phyloP scores from a whole-genome alignment of 352 stramenopile species.

The Thalassiosira exigua region DNA sequence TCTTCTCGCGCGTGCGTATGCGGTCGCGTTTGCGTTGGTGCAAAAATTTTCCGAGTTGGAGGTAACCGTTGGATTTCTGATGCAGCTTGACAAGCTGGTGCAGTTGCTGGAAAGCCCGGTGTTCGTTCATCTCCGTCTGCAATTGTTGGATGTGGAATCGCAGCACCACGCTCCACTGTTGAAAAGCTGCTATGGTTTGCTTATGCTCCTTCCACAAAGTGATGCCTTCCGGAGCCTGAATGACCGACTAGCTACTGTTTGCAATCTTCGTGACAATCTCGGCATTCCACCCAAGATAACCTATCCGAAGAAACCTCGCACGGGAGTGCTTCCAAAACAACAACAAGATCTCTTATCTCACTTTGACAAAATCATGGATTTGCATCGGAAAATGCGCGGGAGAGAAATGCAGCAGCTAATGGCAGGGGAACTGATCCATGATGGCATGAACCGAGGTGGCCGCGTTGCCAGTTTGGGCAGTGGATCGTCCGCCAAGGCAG shows the following conservation, averaged over 20 bases:
- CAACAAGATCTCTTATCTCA: slow-evolving; percentile 47
- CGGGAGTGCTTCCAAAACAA: slow-evolving; percentile 10
- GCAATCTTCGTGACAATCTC: slow-evolving; percentile 87
- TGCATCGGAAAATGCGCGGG: slow-evolving; percentile 53
- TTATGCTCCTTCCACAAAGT: slow-evolving; percentile 97
- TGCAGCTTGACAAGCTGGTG: slow-evolving; percentile 99
- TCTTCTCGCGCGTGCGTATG: slow-evolving; percentile 97
- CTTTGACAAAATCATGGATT: slow-evolving; percentile 60
- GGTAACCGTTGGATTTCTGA: slow-evolving; percentile 97
- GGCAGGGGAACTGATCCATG: slow-evolving; percentile 37
- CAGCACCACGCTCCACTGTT: slow-evolving; percentile 94
- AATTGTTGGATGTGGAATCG: slow-evolving; percentile 96
- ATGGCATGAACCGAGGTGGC: slow-evolving; percentile 27
- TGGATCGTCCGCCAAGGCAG: not conserved
- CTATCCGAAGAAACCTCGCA: not conserved
- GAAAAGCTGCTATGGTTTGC: slow-evolving; percentile 96
- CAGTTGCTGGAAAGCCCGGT: slow-evolving; percentile 99
- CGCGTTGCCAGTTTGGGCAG: slow-evolving; percentile 2
- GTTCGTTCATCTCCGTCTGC: slow-evolving; percentile 98
- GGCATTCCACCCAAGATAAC: slow-evolving; percentile 55
- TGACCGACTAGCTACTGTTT: slow-evolving; percentile 86
- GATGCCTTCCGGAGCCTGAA: slow-evolving; percentile 86
- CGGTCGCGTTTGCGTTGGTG: slow-evolving; percentile 94
- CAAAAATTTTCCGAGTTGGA: slow-evolving; percentile 96
- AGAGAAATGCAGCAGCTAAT: slow-evolving; percentile 48